These are phyloP conservation scores for maize (Zea mays) DNA, from an alignment of 176 grass and related monocot species.

Conservation along the genomic window Zm-B73-REFERENCE-NAM-5.0 NC_050100.1:89421501-89422000, in stretches of 20 bases:
- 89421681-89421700: no score
- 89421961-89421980: background rate
- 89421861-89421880: background rate
- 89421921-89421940: background rate
- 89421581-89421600: no score
- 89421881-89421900: background rate
- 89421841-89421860: background rate
- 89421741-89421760: no score
- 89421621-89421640: no score
- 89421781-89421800: background rate
- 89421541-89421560: background rate
- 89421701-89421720: no score
- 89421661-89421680: no score
- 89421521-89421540: background rate
- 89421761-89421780: no score
- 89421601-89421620: no score
- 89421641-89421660: no score
- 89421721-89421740: no score
- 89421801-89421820: background rate
- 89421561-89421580: no score
- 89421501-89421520: background rate
- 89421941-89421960: background rate
- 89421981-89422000: background rate
- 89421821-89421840: background rate
- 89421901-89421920: background rate